Percentiles rank a stretch among this genome's conserved stretches.
Conservation (phyloP, 176 grass and related monocot genomes). For the Alopecurus myosuroides region DNA sequence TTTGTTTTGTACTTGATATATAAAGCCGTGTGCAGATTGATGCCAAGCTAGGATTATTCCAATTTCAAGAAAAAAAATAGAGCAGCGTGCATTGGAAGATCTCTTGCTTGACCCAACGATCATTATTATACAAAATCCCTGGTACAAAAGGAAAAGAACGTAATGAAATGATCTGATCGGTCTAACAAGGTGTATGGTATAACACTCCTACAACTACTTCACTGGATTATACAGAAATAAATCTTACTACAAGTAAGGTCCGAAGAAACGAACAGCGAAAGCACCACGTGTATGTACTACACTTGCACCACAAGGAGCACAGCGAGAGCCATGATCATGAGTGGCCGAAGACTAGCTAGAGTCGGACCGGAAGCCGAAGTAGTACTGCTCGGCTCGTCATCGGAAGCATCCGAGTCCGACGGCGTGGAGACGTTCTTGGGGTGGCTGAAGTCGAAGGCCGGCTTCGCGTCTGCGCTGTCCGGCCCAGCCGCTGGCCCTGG, state of each 20-base stretch:
- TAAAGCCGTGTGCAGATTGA: no score
- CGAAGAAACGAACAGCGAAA: neutral
- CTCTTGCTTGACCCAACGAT: neutral
- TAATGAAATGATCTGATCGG: neutral
- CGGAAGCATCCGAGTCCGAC: neutral
- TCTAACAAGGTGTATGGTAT: neutral
- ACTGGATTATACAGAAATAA: neutral
- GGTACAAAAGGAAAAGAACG: neutral
- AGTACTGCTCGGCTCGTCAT: neutral
- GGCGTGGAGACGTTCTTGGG: constrained; percentile 40
- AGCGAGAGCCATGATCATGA: neutral
- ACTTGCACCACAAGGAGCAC: neutral
- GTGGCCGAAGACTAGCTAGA: neutral
- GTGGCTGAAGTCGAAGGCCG: constrained; percentile 50
- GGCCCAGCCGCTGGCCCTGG: constrained; percentile 27
- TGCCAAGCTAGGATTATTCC: no score
- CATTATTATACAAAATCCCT: neutral
- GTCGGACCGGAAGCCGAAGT: neutral
- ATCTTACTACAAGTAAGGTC: neutral
- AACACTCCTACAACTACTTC: neutral
- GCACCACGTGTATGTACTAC: neutral
- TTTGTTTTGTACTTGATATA: no score
- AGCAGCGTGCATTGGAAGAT: neutral
- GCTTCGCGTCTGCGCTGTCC: constrained; percentile 5
- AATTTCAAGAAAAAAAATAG: no score